Evolutionary conservation across 2,329 filamentous ascomycete species (phyloP).

Genomic region (Talaromyces sp.): DNA sequence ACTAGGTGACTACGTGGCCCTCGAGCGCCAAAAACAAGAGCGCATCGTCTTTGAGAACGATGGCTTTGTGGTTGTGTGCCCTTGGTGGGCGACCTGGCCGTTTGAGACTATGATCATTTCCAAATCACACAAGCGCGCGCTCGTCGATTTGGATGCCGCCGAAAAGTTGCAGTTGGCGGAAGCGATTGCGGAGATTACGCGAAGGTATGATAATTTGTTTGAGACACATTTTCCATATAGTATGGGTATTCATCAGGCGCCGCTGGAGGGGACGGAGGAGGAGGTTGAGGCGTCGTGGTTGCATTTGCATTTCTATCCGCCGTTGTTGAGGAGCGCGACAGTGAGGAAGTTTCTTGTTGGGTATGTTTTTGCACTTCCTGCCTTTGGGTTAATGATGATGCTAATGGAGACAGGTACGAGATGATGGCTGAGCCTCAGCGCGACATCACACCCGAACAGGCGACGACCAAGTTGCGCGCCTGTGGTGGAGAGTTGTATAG

Average conservation of each 20-base stretch:
- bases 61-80: conserved; percentile 80
- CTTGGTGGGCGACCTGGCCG: conserved; percentile 98
- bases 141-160: conserved; percentile 72
- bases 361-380: conserved; percentile 30
- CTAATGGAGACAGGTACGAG: conserved; percentile 61
- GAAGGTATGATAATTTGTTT: conserved; percentile 94
- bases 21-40: conserved; percentile 78
- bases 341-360: conserved; percentile 96
- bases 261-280: conserved; percentile 73
- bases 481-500: conserved; percentile 84
- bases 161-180: conserved; percentile 77
- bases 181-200: conserved; percentile 79
- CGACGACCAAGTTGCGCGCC: conserved; percentile 69
- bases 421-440: conserved; percentile 96
- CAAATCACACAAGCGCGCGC: conserved; percentile 75
- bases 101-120: conserved; percentile 91
- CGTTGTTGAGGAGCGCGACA: conserved; percentile 83
- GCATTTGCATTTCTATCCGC: conserved; percentile 97
- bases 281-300: conserved; percentile 86
- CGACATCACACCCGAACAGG: conserved; percentile 96
- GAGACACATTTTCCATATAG: conserved; percentile 96
- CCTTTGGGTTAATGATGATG: neutral
- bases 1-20: conserved; percentile 77
- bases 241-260: conserved; percentile 94
- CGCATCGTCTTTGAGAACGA: conserved; percentile 85